Evolutionary conservation across 2,329 filamentous ascomycete genomes (phyloP).

Genomic region (Ophiostoma ulmi): DNA sequence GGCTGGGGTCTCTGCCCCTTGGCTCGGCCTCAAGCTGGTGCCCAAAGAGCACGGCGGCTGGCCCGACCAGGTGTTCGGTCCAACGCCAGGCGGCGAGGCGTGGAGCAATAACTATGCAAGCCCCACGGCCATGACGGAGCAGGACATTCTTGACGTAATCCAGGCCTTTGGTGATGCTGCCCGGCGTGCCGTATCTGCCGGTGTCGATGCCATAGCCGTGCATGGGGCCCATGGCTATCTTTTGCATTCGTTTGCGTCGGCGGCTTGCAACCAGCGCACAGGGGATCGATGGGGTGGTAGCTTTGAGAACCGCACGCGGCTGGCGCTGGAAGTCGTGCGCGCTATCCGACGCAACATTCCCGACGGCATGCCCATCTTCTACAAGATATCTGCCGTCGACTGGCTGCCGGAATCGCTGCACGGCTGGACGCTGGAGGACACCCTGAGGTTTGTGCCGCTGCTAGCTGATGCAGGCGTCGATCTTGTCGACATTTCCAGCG

Average conservation of each 20-base stretch:
- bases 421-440: slow-evolving; percentile 64
- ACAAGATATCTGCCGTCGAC: slow-evolving; percentile 69
- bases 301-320: slow-evolving; percentile 65
- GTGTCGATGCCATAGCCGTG: slow-evolving; percentile 65
- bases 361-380: slow-evolving; percentile 62
- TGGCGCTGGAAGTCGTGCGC: slow-evolving; percentile 63
- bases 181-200: slow-evolving; percentile 54
- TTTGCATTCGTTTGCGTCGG: slow-evolving; percentile 63
- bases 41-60: slow-evolving; percentile 42
- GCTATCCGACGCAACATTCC: slow-evolving; percentile 57
- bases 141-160: slow-evolving; percentile 31
- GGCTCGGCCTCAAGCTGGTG: slow-evolving; percentile 44
- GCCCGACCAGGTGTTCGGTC: slow-evolving; percentile 38
- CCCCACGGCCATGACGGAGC: slow-evolving; percentile 35
- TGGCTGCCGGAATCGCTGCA: slow-evolving; percentile 57
- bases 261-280: slow-evolving; percentile 64
- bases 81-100: slow-evolving; percentile 30
- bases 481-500: slow-evolving; percentile 66
- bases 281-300: slow-evolving; percentile 60
- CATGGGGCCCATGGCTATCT: slow-evolving; percentile 78
- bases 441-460: slow-evolving; percentile 55
- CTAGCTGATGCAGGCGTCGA: slow-evolving; percentile 66
- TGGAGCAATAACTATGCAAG: slow-evolving; percentile 3
- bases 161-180: slow-evolving; percentile 51
- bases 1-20: slow-evolving; percentile 49